Conservation (phyloP, 495 filamentous ascomycete species). For the Daldinia bambusicola region DNA sequence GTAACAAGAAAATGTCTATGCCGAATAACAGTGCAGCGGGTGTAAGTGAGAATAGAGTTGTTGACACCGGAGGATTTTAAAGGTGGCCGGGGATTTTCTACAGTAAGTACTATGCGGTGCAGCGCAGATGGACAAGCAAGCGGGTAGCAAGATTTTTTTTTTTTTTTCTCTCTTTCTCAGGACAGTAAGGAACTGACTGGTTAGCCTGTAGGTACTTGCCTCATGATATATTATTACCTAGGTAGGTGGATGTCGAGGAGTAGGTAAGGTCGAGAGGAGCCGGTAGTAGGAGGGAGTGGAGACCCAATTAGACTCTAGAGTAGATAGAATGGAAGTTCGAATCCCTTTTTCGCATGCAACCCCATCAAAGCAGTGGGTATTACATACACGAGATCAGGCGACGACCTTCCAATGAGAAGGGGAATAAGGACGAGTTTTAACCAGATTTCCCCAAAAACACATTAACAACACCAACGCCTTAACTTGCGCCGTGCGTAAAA, state of each 20-base stretch:
- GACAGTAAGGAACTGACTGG: slow-evolving; percentile 16
- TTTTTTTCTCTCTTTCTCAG: neutral
- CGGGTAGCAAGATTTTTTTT: slow-evolving; percentile 17
- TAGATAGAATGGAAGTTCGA: slow-evolving; percentile 36
- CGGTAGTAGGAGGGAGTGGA: slow-evolving; percentile 43
- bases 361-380: slow-evolving; percentile 35
- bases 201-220: slow-evolving; percentile 33
- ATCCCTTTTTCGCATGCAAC: slow-evolving; percentile 37
- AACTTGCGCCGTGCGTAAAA: slow-evolving; percentile 44
- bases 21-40: slow-evolving; percentile 27
- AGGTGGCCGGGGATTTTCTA: slow-evolving; percentile 25
- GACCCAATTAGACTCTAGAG: slow-evolving; percentile 45
- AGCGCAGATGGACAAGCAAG: slow-evolving; percentile 7
- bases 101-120: slow-evolving; percentile 1
- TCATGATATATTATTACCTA: slow-evolving; percentile 43
- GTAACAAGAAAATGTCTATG: slow-evolving; percentile 27
- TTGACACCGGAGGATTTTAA: slow-evolving; percentile 47
- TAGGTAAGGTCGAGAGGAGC: slow-evolving; percentile 32
- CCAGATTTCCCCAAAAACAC: slow-evolving; percentile 40
- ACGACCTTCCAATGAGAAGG: slow-evolving; percentile 39
- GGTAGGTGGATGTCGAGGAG: slow-evolving; percentile 37
- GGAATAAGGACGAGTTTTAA: slow-evolving; percentile 37
- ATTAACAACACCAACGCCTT: slow-evolving; percentile 45
- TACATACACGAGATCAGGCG: slow-evolving; percentile 44
- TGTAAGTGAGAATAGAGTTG: slow-evolving; percentile 46